Evolutionary conservation across 495 filamentous ascomycete species (phyloP), one percentile per base, ranked within the genome.

Genomic region (Penicillium cinerascens): DNA sequence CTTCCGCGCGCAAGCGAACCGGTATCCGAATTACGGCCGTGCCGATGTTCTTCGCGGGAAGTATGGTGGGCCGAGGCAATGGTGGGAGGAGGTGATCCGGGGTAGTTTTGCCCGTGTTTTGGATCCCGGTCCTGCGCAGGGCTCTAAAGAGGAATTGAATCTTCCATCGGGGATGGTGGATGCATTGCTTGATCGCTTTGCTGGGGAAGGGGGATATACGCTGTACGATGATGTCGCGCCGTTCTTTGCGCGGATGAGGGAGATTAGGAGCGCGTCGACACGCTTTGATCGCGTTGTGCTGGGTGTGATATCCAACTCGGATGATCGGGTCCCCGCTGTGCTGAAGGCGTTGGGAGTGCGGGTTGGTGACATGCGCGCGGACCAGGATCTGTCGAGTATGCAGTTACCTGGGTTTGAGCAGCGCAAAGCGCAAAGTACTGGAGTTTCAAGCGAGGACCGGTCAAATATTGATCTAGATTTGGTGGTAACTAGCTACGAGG

Each of bases 301-400:
- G 0, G 89, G 89, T 4, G 73, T 91, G 15, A 71, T 92, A 43
- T 87, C 86, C 18, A 93, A 92, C 64, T 91, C 88, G 1, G 88
- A 93, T 61, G 82, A 87, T 58, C 78, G 89, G 0, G 80, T 91
- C 1, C 75, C 79, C 7, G 61, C 63, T 11, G 77, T 92, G 9
- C 61, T 92, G 10, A 66, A 74, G 16, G 81, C 80, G 7, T 61
- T 92, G 15, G 86, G 86, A 0, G 50, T 92, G 18, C 59, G 54
- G 6, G 79, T 90, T 2, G 78, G 78, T 9, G 51, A 60, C 44
- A 43, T 57, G 15, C 64, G 71, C 15, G 71, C 67, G 49, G 59
- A 75, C 40, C 61, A 65, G 54, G 67, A 62, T 36, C 22, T 47
- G n/a, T 61, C 54, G 4, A 72, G 66, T 49, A 60, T 59, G 58